Conservation (phyloP, 768 basidiomycete species). For the Kwoniella bestiolae region DNA sequence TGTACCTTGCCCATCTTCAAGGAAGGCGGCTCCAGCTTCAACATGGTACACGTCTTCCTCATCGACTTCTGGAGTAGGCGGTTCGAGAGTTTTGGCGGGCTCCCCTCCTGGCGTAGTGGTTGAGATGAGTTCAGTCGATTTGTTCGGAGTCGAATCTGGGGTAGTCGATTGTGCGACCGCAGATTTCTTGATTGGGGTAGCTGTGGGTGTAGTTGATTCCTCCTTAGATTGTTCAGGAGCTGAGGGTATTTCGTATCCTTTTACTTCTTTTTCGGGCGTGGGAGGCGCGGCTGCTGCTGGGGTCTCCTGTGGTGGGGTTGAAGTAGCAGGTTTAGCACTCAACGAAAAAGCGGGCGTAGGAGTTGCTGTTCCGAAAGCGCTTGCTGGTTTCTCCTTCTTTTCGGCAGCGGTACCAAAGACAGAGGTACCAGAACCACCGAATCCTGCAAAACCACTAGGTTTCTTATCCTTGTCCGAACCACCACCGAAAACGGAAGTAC, state of each 20-base stretch:
- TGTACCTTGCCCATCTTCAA: constrained; percentile 17
- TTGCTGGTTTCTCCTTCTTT: neutral
- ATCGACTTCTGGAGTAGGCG: constrained; percentile 6
- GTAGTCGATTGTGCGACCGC: neutral
- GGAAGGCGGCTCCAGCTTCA: constrained; percentile 8
- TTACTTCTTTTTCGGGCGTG: constrained; percentile 7
- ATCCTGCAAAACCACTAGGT: constrained; percentile 4
- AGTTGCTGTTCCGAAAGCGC: neutral
- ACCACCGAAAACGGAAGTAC: constrained; percentile 16
- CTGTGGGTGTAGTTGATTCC: constrained; percentile 7
- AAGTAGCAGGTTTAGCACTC: neutral
- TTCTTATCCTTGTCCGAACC: constrained; percentile 6
- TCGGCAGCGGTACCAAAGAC: constrained; percentile 9
- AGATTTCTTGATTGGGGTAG: constrained; percentile 3
- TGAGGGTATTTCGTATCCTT: constrained; percentile 16
- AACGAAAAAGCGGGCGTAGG: constrained; percentile 9
- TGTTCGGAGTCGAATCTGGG: neutral
- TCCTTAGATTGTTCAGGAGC: neutral
- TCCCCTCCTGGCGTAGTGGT: neutral
- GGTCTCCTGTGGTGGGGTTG: neutral
- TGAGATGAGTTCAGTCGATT: neutral
- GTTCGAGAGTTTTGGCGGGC: neutral
- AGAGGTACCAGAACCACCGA: neutral
- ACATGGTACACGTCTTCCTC: constrained; percentile 20
- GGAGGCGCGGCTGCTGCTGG: neutral